Evolutionary conservation across 164 flowering plant genomes (phyloP).

Genomic region (Amborella trichopoda): DNA sequence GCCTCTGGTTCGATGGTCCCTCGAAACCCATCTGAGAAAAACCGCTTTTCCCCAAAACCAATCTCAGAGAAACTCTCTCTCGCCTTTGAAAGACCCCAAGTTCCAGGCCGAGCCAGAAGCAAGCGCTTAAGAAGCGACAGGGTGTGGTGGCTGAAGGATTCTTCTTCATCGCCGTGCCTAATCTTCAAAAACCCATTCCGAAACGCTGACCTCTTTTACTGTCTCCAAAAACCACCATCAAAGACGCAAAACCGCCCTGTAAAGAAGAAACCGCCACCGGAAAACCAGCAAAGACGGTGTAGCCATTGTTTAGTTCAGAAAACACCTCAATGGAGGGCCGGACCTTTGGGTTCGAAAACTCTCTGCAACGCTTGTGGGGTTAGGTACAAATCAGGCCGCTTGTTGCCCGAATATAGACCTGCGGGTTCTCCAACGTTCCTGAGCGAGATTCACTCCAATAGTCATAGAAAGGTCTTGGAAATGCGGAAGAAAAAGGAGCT

Average conservation of each 20-base stretch:
- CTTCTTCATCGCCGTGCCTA: constrained; percentile 26
- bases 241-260: constrained; percentile 16
- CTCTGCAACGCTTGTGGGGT: constrained; percentile 94
- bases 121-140: constrained; percentile 28
- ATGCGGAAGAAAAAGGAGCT: constrained; percentile 56
- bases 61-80: no score
- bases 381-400: constrained; percentile 83
- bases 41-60: no score
- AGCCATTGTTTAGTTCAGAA: constrained; percentile 73
- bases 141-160: constrained; percentile 22
- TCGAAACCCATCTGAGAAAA: no score
- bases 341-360: constrained; percentile 79
- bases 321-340: constrained; percentile 94
- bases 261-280: constrained; percentile 19
- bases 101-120: constrained; percentile 51
- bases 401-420: constrained; percentile 78
- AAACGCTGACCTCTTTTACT: constrained; percentile 8
- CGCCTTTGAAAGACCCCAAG: no score
- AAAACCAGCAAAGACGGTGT: constrained; percentile 33
- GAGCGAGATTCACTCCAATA: constrained; percentile 59
- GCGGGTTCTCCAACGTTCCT: constrained; percentile 82
- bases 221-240: constrained; percentile 16
- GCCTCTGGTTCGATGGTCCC: no score
- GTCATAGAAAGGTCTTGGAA: constrained; percentile 76
- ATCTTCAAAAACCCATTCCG: constrained; percentile 17